phyloP scores from a whole-genome alignment of 371 early-diverging fungal genomes.

The Apophysomyces sp. region DNA sequence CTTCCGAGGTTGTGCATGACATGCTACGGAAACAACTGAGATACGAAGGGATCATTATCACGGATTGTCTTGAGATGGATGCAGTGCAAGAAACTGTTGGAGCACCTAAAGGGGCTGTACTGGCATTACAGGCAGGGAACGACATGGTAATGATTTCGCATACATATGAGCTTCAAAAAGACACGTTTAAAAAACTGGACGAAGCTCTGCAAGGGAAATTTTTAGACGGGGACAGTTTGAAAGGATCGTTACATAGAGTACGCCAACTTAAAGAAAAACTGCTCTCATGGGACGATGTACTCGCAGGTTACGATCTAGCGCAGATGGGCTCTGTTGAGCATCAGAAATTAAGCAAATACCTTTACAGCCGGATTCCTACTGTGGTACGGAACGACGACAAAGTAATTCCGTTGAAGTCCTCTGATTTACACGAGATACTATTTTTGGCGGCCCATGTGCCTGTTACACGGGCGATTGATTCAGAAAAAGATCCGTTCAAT shows the following conservation, averaged over 20 bases:
- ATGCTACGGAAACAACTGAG: slow-evolving; percentile 30
- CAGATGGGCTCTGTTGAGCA: slow-evolving; percentile 25
- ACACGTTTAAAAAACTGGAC: slow-evolving; percentile 19
- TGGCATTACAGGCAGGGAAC: slow-evolving; percentile 48
- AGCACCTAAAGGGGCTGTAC: slow-evolving; percentile 26
- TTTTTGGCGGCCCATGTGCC: slow-evolving; percentile 47
- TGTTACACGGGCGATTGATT: slow-evolving; percentile 43
- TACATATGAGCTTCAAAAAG: slow-evolving; percentile 30
- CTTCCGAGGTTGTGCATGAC: slow-evolving; percentile 33
- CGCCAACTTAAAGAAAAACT: slow-evolving; percentile 32
- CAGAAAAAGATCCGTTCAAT: slow-evolving; percentile 41
- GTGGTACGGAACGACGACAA: slow-evolving; percentile 28
- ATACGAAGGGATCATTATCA: slow-evolving; percentile 47
- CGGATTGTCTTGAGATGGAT: slow-evolving; percentile 55
- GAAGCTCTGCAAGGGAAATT: slow-evolving; percentile 8
- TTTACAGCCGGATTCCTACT: slow-evolving; percentile 39
- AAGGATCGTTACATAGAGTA: slow-evolving; percentile 31
- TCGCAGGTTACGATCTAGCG: slow-evolving; percentile 11
- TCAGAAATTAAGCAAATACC: slow-evolving; percentile 19
- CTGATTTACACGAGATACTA: slow-evolving; percentile 13
- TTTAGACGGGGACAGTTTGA: slow-evolving; percentile 11
- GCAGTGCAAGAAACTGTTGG: slow-evolving; percentile 46
- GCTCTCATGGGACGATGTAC: slow-evolving; percentile 29
- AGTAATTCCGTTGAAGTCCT: slow-evolving; percentile 22
- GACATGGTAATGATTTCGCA: slow-evolving; percentile 51